Evolutionary conservation across 1,139 yeast species (phyloP).

Genomic region (Pichia sp.): DNA sequence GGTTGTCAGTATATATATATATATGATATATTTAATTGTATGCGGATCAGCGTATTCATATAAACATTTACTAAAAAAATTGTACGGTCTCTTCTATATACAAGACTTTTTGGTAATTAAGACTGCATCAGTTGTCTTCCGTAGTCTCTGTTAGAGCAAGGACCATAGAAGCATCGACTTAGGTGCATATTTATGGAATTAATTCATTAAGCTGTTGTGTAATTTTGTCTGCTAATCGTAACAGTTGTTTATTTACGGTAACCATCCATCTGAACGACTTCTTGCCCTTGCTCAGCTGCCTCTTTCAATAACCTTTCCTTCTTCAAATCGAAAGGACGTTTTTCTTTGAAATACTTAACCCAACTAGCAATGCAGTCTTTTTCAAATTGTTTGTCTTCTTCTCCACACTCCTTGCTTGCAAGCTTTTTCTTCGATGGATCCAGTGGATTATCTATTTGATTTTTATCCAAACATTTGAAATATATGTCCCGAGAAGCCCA

Average conservation of each 20-base stretch:
- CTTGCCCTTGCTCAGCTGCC: slow-evolving; percentile 50
- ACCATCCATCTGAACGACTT: slow-evolving; percentile 30
- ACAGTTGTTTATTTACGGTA: slow-evolving; percentile 19
- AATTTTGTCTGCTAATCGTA: not conserved
- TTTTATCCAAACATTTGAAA: slow-evolving; percentile 54
- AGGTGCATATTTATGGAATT: not conserved
- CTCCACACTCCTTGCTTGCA: slow-evolving; percentile 40
- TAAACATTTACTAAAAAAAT: not conserved
- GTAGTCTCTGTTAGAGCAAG: not conserved
- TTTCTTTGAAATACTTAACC: slow-evolving; percentile 67
- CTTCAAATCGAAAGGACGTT: slow-evolving; percentile 54
- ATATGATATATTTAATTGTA: too few species aligned
- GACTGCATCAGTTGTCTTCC: too few species aligned
- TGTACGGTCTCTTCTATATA: not conserved
- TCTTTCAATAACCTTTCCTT: slow-evolving; percentile 49
- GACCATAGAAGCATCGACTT: too few species aligned
- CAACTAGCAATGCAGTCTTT: slow-evolving; percentile 59
- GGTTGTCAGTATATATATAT: too few species aligned
- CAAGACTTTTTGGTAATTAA: not conserved
- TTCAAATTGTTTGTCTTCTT: slow-evolving; percentile 45
- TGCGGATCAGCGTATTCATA: not conserved
- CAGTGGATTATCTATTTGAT: slow-evolving; percentile 46
- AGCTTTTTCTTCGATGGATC: slow-evolving; percentile 32
- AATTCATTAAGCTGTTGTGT: not conserved
- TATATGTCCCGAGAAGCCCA: slow-evolving; percentile 65